A percentile compares a stretch with the other conserved stretches of the same genome.
These are phyloP conservation scores for Sclerotinia glacialis DNA, from an alignment of 2,329 filamentous ascomycete genomes.

Conservation along the genomic window DNA sequence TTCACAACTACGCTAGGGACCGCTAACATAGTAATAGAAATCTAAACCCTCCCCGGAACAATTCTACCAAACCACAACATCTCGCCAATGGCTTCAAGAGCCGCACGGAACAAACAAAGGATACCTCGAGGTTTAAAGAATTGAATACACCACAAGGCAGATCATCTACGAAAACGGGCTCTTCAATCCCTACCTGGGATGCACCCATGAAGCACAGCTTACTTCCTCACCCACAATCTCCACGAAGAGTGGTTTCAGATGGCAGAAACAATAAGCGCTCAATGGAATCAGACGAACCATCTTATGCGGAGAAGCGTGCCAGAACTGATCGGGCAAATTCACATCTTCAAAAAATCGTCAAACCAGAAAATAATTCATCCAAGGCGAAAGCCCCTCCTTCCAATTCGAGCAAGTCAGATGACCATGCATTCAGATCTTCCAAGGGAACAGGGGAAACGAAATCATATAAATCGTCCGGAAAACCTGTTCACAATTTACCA, in stretches of 20 bases:
- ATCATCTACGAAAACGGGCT: constrained; percentile 12
- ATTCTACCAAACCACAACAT: constrained; percentile 55
- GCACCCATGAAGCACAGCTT: constrained; percentile 31
- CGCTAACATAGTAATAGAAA: constrained; percentile 13
- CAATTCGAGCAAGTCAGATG: constrained; percentile 27
- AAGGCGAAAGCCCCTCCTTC: constrained; percentile 28
- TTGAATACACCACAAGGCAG: constrained; percentile 2
- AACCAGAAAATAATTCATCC: constrained; percentile 25
- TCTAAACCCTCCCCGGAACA: constrained; percentile 25
- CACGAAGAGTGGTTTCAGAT: constrained; percentile 25
- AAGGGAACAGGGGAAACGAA: constrained; percentile 23
- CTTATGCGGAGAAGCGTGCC: constrained; percentile 35
- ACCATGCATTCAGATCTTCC: constrained; percentile 22
- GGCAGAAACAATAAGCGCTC: constrained; percentile 33
- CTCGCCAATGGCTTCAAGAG: constrained; percentile 31
- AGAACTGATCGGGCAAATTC: constrained; percentile 30
- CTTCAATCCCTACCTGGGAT: constrained; percentile 21
- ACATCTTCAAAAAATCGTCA: constrained; percentile 25
- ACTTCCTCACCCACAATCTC: constrained; percentile 36
- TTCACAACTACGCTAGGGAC: neutral
- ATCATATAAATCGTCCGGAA: constrained; percentile 11
- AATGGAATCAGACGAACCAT: constrained; percentile 31
- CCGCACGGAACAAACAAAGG: constrained; percentile 8
- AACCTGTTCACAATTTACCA: constrained; percentile 20
- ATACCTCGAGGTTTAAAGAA: constrained; percentile 15